Conservation (phyloP, 2,329 filamentous ascomycete species). For the Fusarium pininemorale region DNA sequence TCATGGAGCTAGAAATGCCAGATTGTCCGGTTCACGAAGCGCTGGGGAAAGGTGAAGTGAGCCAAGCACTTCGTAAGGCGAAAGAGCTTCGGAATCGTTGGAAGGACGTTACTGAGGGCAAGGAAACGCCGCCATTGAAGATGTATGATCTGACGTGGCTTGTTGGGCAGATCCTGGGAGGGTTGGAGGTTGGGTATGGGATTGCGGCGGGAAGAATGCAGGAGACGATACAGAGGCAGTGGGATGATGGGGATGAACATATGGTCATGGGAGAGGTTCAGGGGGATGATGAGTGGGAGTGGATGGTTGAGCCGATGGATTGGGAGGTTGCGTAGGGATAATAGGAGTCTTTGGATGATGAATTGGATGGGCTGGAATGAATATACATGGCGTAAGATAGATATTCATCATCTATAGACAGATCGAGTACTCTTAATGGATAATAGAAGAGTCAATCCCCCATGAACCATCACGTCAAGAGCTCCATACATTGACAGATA, state of each 20-base stretch:
- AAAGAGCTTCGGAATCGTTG: conserved; percentile 77
- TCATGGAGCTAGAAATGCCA: conserved; percentile 67
- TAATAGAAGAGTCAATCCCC: neutral
- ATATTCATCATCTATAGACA: neutral
- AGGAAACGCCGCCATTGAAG: conserved; percentile 55
- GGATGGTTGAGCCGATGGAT: conserved; percentile 54
- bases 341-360: neutral
- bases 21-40: conserved; percentile 64
- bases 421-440: neutral
- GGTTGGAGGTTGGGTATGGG: conserved; percentile 66
- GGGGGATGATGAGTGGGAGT: conserved; percentile 47
- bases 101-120: conserved; percentile 70
- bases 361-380: neutral
- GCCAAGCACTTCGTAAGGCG: conserved; percentile 68
- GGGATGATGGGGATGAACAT: conserved; percentile 10
- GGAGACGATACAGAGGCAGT: conserved; percentile 52
- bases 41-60: conserved; percentile 64
- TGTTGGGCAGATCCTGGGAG: conserved; percentile 63
- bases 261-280: conserved; percentile 16
- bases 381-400: neutral
- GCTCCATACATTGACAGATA: neutral
- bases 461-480: neutral
- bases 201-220: conserved; percentile 59
- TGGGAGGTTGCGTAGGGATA: conserved; percentile 44
- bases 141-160: conserved; percentile 71